Evolutionary conservation across 768 basidiomycete genomes (phyloP), one percentile per base, ranked within the genome.

Genomic region (Boletus eberwhitei): DNA sequence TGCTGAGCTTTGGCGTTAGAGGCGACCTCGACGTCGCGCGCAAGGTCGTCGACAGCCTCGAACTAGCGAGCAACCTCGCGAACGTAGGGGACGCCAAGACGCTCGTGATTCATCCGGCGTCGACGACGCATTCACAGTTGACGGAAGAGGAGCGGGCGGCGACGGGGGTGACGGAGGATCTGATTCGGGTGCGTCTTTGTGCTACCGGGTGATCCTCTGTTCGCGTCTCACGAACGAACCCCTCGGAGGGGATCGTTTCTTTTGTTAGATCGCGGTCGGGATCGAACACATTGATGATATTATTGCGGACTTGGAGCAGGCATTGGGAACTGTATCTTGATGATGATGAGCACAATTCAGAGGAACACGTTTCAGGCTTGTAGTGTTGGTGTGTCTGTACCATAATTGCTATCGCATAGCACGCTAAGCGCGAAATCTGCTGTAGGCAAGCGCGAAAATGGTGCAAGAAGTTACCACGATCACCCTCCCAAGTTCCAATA

Each of bases 41-140:
- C 29, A 46, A 59, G 14, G 68, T 78, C 11, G 71, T 78, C 2
- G 74, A 79, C 53, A 63, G 64, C 19, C 68, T 79, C 51, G 65
- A 70, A 50, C 65, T 78, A 3, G 70, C 70, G 12, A 69, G 68
- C 44, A 66, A 74, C 38, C 64, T 75, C 8, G 71, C 71, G 9
- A 76, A 75, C 41, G 62, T 73, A 13, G 71, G 84, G 26, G 85
- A 87, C 55, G 83, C 86, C n/a, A 90, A 91, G 72, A 89, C 86
- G 8, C 79, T 92, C 16, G 85, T 88, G 38, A 88, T 91, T 54
- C 86, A 88, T 63, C 88, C 90, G 1, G 86, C 84, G 5, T 79
- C 81, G 22, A 90, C 90, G 22, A 92, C 90, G 0, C 90, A 93
- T 63, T 75, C 82, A 37, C 88, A 90, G 68, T 74, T 90, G 45